Percentiles rank a stretch among this genome's conserved stretches.
phyloP scores from a whole-genome alignment of 2,329 filamentous ascomycete species.

The Didymosphaeria variabile region DNA sequence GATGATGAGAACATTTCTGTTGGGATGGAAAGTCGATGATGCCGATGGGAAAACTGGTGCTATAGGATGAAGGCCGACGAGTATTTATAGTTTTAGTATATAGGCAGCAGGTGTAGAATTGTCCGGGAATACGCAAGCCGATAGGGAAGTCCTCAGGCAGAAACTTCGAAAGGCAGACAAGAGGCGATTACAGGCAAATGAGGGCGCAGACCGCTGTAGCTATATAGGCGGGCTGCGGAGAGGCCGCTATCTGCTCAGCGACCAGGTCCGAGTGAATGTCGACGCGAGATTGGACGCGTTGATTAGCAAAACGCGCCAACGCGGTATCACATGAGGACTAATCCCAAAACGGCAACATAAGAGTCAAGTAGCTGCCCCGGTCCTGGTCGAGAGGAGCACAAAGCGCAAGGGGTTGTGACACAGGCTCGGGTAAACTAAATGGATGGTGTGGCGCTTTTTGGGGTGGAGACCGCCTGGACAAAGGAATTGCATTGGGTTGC shows the following conservation, averaged over 20 bases:
- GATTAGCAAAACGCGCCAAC: conserved; percentile 37
- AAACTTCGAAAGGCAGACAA: conserved; percentile 33
- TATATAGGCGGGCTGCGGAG: conserved; percentile 46
- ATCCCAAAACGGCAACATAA: conserved; percentile 29
- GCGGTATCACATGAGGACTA: conserved; percentile 50
- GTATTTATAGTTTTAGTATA: conserved; percentile 39
- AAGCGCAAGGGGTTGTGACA: conserved; percentile 43
- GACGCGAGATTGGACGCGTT: conserved; percentile 49
- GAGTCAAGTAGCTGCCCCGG: conserved; percentile 38
- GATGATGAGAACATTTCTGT: conserved; percentile 47
- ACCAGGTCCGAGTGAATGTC: conserved; percentile 33
- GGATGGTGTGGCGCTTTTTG: conserved; percentile 33
- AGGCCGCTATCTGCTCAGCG: conserved; percentile 44
- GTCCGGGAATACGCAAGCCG: conserved; percentile 32
- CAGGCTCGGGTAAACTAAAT: conserved; percentile 33
- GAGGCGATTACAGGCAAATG: conserved; percentile 38
- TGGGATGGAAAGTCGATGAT: conserved; percentile 21
- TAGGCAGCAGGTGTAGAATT: conserved; percentile 44
- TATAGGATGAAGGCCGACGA: conserved; percentile 24
- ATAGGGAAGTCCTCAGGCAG: conserved; percentile 42
- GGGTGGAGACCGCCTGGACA: conserved; percentile 12
- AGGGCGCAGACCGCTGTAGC: conserved; percentile 35
- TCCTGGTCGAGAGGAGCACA: conserved; percentile 31
- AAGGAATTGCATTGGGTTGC: neutral
- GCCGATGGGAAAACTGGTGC: conserved; percentile 19